Evolutionary conservation across 176 grass and related monocot species (phyloP), one percentile per base, ranked within the genome.

Genomic region (Zoysia japonica): DNA sequence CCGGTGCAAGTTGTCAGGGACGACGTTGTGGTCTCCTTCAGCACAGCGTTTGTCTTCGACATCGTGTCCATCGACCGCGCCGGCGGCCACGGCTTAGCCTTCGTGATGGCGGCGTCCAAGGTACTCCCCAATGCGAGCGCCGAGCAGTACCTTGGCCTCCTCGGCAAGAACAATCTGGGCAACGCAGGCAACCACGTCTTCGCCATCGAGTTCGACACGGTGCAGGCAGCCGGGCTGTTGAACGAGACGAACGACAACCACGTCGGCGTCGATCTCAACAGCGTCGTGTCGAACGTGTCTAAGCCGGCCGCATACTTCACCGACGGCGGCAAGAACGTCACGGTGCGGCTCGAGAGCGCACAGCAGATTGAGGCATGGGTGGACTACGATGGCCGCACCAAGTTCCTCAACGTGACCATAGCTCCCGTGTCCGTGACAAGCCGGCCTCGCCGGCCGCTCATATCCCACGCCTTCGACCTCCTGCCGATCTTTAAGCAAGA

Each of bases 141-240:
- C 6, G 81, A 67, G 19, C 50, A 71, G 36, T 91, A 63, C 62
- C 85, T 91, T 11, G 89, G 77, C 55, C 77, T 85, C 16, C 56
- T 82, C 47, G 76, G 65, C 16, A 10, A 14, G 9, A 1, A 13
- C 36, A 87, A 62, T 7, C 68, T 60, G 4, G 85, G 85, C 40
- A 79, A 85, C 28, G 6, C 37, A 35, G 57, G 50, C 49, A 91
- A 91, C 75, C 71, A 85, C 37, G 45, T 91, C 19, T 64, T 91
- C 43, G 85, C 85, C 36, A 65, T 90, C 16, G 88, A 90, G 44
- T 87, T 90, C 71, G 84, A 87, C 60, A 65, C 60, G 2, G 75
- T 77, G 60, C 28, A n/a, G 35, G 46, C 40, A 2, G 6, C 7
- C 13, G 8, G 1, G 28, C 16, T 65, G 44, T 15, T 77, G 19